A percentile compares a stretch with the other conserved stretches of the same genome.
These are phyloP conservation scores for Aurantiochytrium sp. DNA, from an alignment of 108 stramenopile genomes.

Conservation along the genomic window DNA sequence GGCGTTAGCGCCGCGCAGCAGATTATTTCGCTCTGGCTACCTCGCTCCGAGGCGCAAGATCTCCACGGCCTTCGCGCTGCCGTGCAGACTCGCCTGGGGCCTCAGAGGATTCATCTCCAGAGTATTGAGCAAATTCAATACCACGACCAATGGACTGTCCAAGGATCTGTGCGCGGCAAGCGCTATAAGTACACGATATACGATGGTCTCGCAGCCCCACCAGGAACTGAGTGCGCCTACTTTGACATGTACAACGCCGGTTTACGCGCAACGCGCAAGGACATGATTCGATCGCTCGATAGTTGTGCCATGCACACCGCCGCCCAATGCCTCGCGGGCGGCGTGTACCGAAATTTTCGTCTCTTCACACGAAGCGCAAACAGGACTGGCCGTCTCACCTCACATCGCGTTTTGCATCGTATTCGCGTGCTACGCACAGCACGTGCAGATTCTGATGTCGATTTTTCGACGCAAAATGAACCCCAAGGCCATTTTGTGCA, in stretches of 20 bases:
- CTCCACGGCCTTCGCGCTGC: conserved; percentile 44
- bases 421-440: neutral
- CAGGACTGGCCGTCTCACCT: conserved; percentile 78
- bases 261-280: conserved; percentile 81
- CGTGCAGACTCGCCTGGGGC: neutral
- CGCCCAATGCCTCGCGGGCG: conserved; percentile 64
- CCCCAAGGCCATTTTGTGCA: conserved; percentile 42
- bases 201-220: conserved; percentile 72
- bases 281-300: conserved; percentile 66
- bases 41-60: conserved; percentile 13
- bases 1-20: conserved; percentile 89
- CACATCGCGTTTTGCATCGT: conserved; percentile 23
- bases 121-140: conserved; percentile 16
- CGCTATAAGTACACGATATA: neutral
- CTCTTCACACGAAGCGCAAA: neutral
- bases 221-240: conserved; percentile 50
- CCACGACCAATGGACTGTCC: neutral
- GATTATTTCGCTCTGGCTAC: conserved; percentile 65
- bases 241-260: conserved; percentile 57
- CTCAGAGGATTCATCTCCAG: neutral
- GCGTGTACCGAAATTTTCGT: conserved; percentile 85
- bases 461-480: neutral
- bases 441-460: neutral
- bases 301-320: conserved; percentile 61
- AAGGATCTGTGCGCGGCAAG: neutral